Evolutionary conservation across 768 basidiomycete species (phyloP), one percentile per base, ranked within the genome.

Genomic region (Lyophyllum shimeji): DNA sequence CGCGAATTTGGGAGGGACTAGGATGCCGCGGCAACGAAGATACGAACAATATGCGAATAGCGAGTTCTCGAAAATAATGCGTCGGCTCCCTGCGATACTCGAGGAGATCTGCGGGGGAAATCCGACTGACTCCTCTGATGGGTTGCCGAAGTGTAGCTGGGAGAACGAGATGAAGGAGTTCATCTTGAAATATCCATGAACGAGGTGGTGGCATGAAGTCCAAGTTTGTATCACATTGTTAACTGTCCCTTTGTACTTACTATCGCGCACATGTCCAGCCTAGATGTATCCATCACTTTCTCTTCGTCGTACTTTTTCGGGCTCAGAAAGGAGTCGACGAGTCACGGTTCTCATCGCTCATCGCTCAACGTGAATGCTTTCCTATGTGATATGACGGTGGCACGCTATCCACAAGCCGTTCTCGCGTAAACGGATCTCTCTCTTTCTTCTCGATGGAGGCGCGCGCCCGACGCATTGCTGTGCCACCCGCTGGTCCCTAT

Each of bases 121-220:
- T 13, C 74, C 60, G 3, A 57, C 55, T 7, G 69, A 66, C 9
- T 50, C 49, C n/a, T 60, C 66, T 23, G 64, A 67, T 40, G 65
- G 71, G 5, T 67, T 83, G 42, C 69, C 75, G 40, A 52, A 71
- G 1, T 90, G 89, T 64, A 80, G 75, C 58, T 89, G 87, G 87
- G 82, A 85, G 63, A 44, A 54, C 20, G 57, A 59, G 45, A 86
- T 89, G 82, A 86, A 84, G 69, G 63, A 64, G 44, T 86, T 76
- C 63, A 89, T 90, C 55, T 67, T 88, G 56, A 70, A 70, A 21
- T 90, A 80, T 67, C 88, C 89, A 29, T 90, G 53, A 62, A 20
- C 15, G 7, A 18, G 39, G 17, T 4, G 4, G 13, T 29, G n/a
- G 46, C 8, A 29, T 17, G 25, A n/a, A 25, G 29, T 29, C 34